phyloP scores from a whole-genome alignment of 2,329 filamentous ascomycete species.

The Xylaria sp. region DNA sequence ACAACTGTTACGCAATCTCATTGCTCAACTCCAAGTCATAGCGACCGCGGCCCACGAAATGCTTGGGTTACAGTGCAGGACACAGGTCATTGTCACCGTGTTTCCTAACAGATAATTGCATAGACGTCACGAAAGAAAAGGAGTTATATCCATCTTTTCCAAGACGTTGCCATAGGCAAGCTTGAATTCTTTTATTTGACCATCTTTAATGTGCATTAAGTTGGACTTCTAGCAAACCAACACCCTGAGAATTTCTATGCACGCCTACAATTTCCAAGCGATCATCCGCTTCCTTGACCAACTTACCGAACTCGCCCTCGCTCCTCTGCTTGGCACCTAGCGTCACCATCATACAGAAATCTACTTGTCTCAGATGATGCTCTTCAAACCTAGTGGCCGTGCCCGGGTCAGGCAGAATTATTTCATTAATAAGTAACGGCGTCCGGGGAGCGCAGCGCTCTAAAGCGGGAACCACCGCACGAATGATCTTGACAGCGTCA shows the following conservation, averaged over 20 bases:
- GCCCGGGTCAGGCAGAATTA: slow-evolving; percentile 44
- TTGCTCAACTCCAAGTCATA: neutral
- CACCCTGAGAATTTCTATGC: slow-evolving; percentile 22
- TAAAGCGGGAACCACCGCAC: slow-evolving; percentile 29
- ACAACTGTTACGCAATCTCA: neutral
- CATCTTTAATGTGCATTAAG: slow-evolving; percentile 8
- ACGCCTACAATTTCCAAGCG: slow-evolving; percentile 32
- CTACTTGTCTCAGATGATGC: slow-evolving; percentile 44
- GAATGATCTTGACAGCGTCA: slow-evolving; percentile 25
- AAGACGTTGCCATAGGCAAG: neutral
- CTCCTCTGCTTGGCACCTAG: slow-evolving; percentile 44
- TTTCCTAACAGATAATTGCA: neutral
- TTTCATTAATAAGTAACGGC: slow-evolving; percentile 49
- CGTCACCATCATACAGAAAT: slow-evolving; percentile 47
- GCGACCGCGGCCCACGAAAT: neutral
- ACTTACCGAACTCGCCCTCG: slow-evolving; percentile 32
- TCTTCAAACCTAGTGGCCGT: slow-evolving; percentile 39
- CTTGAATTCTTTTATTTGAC: neutral
- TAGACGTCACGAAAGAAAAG: neutral
- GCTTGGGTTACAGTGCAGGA: neutral
- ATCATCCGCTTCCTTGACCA: slow-evolving; percentile 43
- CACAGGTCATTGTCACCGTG: neutral
- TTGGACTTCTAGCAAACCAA: slow-evolving; percentile 20
- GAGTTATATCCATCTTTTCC: neutral
- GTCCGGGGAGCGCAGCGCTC: slow-evolving; percentile 41